Evolutionary conservation across 2,329 filamentous ascomycete species (phyloP).

Genomic region (Fusarium multiceps): DNA sequence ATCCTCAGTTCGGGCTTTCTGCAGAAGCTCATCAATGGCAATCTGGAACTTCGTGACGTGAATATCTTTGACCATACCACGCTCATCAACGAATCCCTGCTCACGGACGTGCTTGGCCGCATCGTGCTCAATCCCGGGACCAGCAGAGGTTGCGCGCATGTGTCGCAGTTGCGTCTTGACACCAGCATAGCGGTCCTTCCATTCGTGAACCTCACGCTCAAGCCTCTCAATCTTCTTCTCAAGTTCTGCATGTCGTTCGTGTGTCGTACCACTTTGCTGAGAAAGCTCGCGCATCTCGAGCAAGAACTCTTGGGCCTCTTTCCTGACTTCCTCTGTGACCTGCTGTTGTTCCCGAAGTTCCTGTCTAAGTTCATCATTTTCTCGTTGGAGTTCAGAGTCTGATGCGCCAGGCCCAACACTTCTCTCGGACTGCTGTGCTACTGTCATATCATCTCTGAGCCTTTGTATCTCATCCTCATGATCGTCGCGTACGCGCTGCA

Average conservation of each 20-base stretch:
- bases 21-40: conserved; percentile 89
- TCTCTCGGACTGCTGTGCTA: conserved; percentile 53
- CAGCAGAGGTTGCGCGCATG: conserved; percentile 83
- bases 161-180: conserved; percentile 88
- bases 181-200: conserved; percentile 89
- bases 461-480: conserved; percentile 72
- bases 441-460: conserved; percentile 72
- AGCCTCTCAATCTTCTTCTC: conserved; percentile 79
- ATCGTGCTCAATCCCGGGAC: conserved; percentile 75
- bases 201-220: conserved; percentile 86
- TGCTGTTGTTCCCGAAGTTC: conserved; percentile 79
- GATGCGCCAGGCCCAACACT: conserved; percentile 46
- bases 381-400: conserved; percentile 69
- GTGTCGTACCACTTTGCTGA: conserved; percentile 79
- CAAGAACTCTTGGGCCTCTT: conserved; percentile 84
- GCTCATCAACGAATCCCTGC: conserved; percentile 73
- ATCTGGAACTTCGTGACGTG: conserved; percentile 97
- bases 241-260: conserved; percentile 84
- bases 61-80: conserved; percentile 87
- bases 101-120: conserved; percentile 74
- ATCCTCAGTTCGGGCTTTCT: conserved; percentile 77
- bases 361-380: conserved; percentile 75
- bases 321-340: conserved; percentile 86
- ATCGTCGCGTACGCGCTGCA: conserved; percentile 77
- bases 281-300: conserved; percentile 91